Evolutionary conservation across 768 basidiomycete genomes (phyloP).

Genomic region (Cystoderma amianthinum): DNA sequence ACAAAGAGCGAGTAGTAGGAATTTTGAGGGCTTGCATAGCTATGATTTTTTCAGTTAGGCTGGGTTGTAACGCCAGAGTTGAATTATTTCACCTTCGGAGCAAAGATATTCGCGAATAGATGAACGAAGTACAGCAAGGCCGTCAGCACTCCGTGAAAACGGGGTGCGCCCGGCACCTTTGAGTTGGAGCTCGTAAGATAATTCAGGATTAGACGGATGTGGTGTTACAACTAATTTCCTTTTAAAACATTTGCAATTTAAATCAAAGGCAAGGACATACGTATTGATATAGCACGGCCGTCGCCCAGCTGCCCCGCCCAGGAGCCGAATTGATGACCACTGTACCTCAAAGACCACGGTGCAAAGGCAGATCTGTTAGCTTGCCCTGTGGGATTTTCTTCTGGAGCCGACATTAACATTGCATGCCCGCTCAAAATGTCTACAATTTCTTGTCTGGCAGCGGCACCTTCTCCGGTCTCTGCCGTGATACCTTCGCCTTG

Average conservation of each 20-base stretch:
- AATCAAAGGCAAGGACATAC: conserved; percentile 18
- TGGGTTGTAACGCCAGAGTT: neutral
- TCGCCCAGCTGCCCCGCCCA: conserved; percentile 97
- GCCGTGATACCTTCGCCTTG: conserved; percentile 24
- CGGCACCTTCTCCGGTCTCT: conserved; percentile 24
- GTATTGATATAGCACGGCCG: conserved; percentile 87
- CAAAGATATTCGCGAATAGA: conserved; percentile 92
- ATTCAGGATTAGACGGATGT: conserved; percentile 48
- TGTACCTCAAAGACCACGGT: conserved; percentile 88
- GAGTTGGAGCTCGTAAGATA: conserved; percentile 80
- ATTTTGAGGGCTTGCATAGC: conserved; percentile 69
- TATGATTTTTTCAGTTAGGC: conserved; percentile 7
- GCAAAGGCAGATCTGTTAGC: conserved; percentile 33
- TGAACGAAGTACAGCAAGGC: conserved; percentile 90
- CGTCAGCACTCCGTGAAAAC: conserved; percentile 89
- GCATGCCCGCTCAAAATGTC: conserved; percentile 79
- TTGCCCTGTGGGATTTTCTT: conserved; percentile 6
- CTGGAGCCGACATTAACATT: conserved; percentile 47
- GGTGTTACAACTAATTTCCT: conserved; percentile 62
- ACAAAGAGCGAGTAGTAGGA: conserved; percentile 84
- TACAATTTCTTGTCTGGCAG: conserved; percentile 62
- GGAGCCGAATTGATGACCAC: conserved; percentile 82
- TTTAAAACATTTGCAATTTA: neutral
- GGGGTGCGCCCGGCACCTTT: conserved; percentile 95
- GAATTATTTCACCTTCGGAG: conserved; percentile 62